phyloP scores from a whole-genome alignment of 345 rosid species.

The Citrus inodora region DNA sequence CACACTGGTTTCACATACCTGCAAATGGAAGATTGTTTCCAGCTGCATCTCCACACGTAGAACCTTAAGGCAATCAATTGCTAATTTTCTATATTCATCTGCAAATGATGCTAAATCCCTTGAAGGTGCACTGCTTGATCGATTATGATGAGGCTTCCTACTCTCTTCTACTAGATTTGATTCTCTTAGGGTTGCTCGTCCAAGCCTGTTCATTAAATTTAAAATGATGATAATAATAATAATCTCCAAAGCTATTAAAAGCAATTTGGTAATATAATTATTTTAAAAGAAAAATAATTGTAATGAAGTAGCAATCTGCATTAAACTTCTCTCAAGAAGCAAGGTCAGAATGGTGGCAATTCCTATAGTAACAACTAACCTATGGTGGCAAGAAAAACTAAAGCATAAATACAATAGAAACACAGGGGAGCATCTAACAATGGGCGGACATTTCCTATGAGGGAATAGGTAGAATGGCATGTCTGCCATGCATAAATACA shows the following conservation, averaged over 20 bases:
- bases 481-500: not conserved
- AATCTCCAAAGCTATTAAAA: slow-evolving; percentile 8
- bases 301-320: not conserved
- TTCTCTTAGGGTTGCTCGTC: slow-evolving; percentile 46
- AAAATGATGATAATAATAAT: not conserved
- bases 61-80: slow-evolving; percentile 94
- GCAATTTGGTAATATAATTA: not conserved
- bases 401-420: not conserved
- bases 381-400: not conserved
- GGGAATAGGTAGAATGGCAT: not conserved
- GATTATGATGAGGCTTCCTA: slow-evolving; percentile 39
- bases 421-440: not conserved
- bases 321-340: not conserved
- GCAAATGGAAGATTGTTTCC: slow-evolving; percentile 91
- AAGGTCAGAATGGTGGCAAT: not conserved
- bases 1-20: slow-evolving; percentile 46
- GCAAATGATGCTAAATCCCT: slow-evolving; percentile 78
- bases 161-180: slow-evolving; percentile 50
- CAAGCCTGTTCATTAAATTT: slow-evolving; percentile 54
- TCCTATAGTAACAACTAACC: not conserved
- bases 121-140: slow-evolving; percentile 34
- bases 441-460: not conserved
- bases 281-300: slow-evolving; percentile 8
- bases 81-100: slow-evolving; percentile 88
- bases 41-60: slow-evolving; percentile 98